Percentiles rank a stretch among this genome's conserved stretches.
These are phyloP conservation scores for Oxytropis ochrocephala DNA, from an alignment of 306 rosid genomes.

Conservation along the genomic window DNA sequence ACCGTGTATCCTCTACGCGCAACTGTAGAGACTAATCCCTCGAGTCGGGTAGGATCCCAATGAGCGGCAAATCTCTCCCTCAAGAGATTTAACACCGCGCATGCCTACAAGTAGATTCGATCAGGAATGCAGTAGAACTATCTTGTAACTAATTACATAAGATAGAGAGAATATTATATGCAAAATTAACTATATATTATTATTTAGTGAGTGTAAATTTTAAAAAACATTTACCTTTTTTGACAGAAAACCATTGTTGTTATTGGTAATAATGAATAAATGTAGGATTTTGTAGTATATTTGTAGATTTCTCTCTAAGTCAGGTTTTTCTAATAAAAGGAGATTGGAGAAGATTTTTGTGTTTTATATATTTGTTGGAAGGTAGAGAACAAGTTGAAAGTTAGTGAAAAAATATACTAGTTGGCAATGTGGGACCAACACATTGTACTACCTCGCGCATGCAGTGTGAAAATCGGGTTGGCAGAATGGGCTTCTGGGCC, in stretches of 20 bases:
- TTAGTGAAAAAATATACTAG: neutral
- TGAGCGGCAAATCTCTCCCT: too few species aligned
- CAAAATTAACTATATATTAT: neutral
- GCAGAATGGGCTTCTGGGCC: slow-evolving; percentile 65
- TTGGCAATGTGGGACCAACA: slow-evolving; percentile 34
- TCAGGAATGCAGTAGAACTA: too few species aligned
- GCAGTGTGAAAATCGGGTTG: slow-evolving; percentile 29
- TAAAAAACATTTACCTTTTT: too few species aligned
- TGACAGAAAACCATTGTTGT: neutral
- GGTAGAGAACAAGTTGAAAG: too few species aligned
- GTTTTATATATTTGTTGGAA: slow-evolving; percentile 26
- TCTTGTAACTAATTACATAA: too few species aligned
- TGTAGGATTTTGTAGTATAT: neutral
- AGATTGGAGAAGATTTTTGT: neutral
- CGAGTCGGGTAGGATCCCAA: too few species aligned
- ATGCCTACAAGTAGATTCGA: too few species aligned
- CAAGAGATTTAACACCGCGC: too few species aligned
- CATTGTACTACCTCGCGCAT: slow-evolving; percentile 18
- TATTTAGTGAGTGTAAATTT: too few species aligned
- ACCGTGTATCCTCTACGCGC: too few species aligned
- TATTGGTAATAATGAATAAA: neutral
- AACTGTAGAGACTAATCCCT: too few species aligned
- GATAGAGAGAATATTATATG: too few species aligned
- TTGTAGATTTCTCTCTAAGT: neutral
- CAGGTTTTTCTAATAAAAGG: neutral